phyloP scores from a whole-genome alignment of 768 basidiomycete genomes.

The Coprinopsis marcescibilis region DNA sequence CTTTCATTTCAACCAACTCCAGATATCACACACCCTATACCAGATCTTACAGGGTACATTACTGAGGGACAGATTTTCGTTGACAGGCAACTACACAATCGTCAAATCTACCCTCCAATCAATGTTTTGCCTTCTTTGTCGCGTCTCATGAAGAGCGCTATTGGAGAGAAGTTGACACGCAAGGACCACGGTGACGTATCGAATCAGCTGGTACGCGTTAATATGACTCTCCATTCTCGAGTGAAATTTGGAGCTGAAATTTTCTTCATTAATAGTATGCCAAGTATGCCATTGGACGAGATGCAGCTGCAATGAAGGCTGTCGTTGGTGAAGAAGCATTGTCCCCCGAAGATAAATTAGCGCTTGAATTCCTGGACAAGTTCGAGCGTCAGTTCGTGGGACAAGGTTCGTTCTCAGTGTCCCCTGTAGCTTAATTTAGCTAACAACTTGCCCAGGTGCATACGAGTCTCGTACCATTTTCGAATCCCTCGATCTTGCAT shows the following conservation, averaged over 20 bases:
- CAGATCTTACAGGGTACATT: conserved; percentile 98
- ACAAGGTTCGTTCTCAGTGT: conserved; percentile 60
- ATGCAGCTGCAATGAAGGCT: conserved; percentile 98
- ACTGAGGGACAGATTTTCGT: conserved; percentile 99
- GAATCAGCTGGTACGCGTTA: conserved; percentile 79
- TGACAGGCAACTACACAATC: conserved; percentile 94
- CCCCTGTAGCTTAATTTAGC: neutral
- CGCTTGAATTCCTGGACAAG: conserved; percentile 94
- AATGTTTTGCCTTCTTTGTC: conserved; percentile 98
- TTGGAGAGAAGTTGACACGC: conserved; percentile 94
- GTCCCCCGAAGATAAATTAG: conserved; percentile 91
- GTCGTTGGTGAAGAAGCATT: conserved; percentile 98
- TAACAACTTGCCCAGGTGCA: conserved; percentile 46
- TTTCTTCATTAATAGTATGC: conserved; percentile 60
- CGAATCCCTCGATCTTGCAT: conserved; percentile 95
- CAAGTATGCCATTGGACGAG: conserved; percentile 96
- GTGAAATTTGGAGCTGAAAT: conserved; percentile 4
- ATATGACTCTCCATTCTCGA: conserved; percentile 4
- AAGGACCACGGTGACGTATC: conserved; percentile 99
- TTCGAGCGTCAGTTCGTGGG: conserved; percentile 98
- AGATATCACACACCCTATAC: conserved; percentile 99
- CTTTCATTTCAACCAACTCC: conserved; percentile 12
- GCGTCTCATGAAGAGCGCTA: conserved; percentile 99
- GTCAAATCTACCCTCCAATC: conserved; percentile 98
- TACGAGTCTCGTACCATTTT: conserved; percentile 96